Base-by-base conservation (phyloP, 2,329 filamentous ascomycete genomes). In the Colletotrichum orchidophilum region DNA sequence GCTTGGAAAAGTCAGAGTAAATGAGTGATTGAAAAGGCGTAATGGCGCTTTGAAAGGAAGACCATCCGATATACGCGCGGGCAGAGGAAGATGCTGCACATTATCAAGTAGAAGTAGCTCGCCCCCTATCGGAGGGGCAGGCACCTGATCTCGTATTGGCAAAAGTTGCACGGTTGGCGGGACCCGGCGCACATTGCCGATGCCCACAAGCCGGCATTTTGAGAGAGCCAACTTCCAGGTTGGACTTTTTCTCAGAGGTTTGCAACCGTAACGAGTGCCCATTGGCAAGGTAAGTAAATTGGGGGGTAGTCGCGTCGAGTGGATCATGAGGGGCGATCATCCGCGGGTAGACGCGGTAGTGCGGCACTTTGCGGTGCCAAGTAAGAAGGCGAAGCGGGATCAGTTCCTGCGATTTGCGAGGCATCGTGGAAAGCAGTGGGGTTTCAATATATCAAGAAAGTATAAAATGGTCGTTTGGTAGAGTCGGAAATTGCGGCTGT, bases 401-500 rank as follows among this genome's bases (percentile, higher is more conserved):
- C 53, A 18, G 15, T 18, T 39, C n/a, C 15, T n/a, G 39, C 6
- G 21, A 29, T 24, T 31, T 11, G n/a, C 26, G 21, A 33, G 50
- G 1, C 35, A 64, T 31, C 18, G 31, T n/a, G 26, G 33, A 11
- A 18, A 18, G 27, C 11, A 27, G 35, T 67, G 24, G 66, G 54
- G 35, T n/a, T 18, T 49, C 55, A 55, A 65, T 66, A 55, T 66
- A 35, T 3, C 18, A 29, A 46, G 13, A 66, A 70, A 70, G 66
- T 60, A 53, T 70, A 66, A 70, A 60, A 29, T 52, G 54, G n/a
- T 13, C 33, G n/a, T 55, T 46, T 21, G n/a, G 21, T 31, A 12
- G 21, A 66, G 18, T 50, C 33, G 66, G 62, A 70, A 70, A 70
- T 70, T 65, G 15, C 54, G 24, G 46, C 11, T 46, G 11, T 70